Base-by-base conservation (phyloP, 164 flowering plant genomes). In the Sextonia rubra region DNA sequence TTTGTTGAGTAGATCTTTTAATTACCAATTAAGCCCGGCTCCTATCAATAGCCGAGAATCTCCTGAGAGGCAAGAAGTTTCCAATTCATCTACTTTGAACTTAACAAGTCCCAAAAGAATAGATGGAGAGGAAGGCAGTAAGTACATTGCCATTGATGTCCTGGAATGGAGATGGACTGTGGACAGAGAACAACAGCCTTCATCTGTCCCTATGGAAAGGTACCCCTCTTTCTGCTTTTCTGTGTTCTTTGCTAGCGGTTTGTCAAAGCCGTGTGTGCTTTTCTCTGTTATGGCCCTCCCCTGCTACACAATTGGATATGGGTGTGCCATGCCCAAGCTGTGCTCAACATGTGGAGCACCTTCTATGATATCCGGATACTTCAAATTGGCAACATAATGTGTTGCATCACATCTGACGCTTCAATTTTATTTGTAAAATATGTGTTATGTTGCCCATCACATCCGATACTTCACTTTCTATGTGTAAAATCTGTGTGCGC, bases 161-260 rank as follows among this genome's bases (percentile, higher is more conserved):
- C 80, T 92, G 62, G 85, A 87, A 58, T 93, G 97, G 99, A 88
- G 98, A 22, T 92, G 97, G 97, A 75, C 76, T 63, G 83, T 85
- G 73, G 94, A 64, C 32, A 32, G 26, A 49, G 69, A 87, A 29
- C 88, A 81, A 22, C 88, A 80, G 5, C 74, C 75, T 5, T 79
- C 91, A 48, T 63, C 72, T 6, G 63, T 77, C 68, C 81, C 77
- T 15, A 47, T 77, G 47, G 89, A 88, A 69, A 86, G 97, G 99
- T 96, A 82, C 26, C 26, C 26, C 27, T 9, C 27, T 61, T 25
- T 61, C 27, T 24, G 17, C 64, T 25, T 61, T 3, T 22, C 26
- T 61, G 27, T 25, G 44, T 61, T 25, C 29, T 61, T 22, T 61
- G 20, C n/a, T 15, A 15, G 58, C 14, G 58, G 58, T 15, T 52